Percentiles rank a stretch among this genome's conserved stretches.
Evolutionary conservation across 2,329 filamentous ascomycete genomes (phyloP).

Genomic region (Hypoxylon sp.): DNA sequence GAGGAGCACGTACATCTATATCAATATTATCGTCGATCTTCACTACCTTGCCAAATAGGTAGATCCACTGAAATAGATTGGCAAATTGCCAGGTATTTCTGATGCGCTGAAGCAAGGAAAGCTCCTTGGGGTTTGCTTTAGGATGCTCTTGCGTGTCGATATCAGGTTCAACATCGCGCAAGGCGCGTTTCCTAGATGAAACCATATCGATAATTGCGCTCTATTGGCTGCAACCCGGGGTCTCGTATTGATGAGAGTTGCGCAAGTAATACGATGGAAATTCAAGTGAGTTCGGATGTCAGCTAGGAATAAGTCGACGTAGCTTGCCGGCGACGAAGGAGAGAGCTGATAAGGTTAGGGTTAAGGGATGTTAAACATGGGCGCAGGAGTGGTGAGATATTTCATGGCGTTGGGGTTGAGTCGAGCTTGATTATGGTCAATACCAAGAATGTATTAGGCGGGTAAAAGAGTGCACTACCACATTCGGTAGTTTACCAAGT

Average conservation of each 20-base stretch:
- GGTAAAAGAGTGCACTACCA: slow-evolving; percentile 21
- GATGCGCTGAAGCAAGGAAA: slow-evolving; percentile 73
- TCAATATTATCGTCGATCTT: slow-evolving; percentile 92
- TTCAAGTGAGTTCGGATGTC: slow-evolving; percentile 4
- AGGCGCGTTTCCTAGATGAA: slow-evolving; percentile 64
- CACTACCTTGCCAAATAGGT: slow-evolving; percentile 87
- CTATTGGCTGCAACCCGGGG: slow-evolving; percentile 21
- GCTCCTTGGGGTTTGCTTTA: slow-evolving; percentile 50
- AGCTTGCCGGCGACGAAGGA: slow-evolving; percentile 6
- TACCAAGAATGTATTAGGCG: slow-evolving; percentile 28
- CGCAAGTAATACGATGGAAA: slow-evolving; percentile 15
- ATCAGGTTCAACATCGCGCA: slow-evolving; percentile 61
- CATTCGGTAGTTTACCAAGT: slow-evolving; percentile 22
- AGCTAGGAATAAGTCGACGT: slow-evolving; percentile 13
- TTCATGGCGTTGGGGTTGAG: slow-evolving; percentile 35
- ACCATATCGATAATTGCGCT: slow-evolving; percentile 56
- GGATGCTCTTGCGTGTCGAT: slow-evolving; percentile 46
- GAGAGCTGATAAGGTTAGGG: slow-evolving; percentile 31
- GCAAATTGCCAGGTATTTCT: slow-evolving; percentile 97
- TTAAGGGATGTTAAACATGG: slow-evolving; percentile 37
- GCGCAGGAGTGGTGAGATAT: slow-evolving; percentile 36
- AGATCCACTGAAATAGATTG: slow-evolving; percentile 93
- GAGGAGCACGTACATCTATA: slow-evolving; percentile 78
- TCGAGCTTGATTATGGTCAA: slow-evolving; percentile 15
- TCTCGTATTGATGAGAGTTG: slow-evolving; percentile 10